These are phyloP conservation scores for Sugiyamaella novakii DNA, from an alignment of 1,139 yeast species.

Conservation along the genomic window DNA sequence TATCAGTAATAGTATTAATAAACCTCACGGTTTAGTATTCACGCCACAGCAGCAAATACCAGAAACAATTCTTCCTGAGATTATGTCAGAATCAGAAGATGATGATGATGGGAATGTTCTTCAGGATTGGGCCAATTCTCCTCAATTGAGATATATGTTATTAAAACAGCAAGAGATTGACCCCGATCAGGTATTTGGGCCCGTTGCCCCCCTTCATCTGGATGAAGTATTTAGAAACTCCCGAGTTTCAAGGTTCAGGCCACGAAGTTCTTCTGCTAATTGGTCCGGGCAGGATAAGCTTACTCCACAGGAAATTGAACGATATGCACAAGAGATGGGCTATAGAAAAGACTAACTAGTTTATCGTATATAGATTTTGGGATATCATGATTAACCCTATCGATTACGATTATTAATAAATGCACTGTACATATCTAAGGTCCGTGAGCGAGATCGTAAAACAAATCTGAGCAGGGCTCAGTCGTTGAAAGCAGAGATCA, in stretches of 20 bases:
- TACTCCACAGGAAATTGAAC: constrained; percentile 51
- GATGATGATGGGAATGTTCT: constrained; percentile 55
- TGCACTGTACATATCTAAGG: constrained; percentile 6
- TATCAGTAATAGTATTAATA: constrained; percentile 11
- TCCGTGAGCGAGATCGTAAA: too few relatives aligned
- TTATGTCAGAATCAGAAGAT: constrained; percentile 59
- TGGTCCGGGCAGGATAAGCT: constrained; percentile 53
- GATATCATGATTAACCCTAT: constrained; percentile 5
- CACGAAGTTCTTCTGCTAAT: constrained; percentile 61
- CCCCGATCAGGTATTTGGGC: constrained; percentile 78
- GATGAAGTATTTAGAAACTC: constrained; percentile 63
- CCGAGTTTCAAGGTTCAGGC: constrained; percentile 51
- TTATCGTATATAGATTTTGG: constrained; percentile 1
- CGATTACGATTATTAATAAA: constrained; percentile 9
- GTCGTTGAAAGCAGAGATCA: too few relatives aligned
- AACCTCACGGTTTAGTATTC: constrained; percentile 20
- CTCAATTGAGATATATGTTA: constrained; percentile 57
- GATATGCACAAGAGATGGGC: constrained; percentile 59
- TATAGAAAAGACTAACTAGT: constrained; percentile 38
- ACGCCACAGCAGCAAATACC: constrained; percentile 17
- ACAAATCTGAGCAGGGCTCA: too few relatives aligned
- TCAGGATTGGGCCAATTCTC: constrained; percentile 74
- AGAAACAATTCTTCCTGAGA: constrained; percentile 47
- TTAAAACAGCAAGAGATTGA: constrained; percentile 62
- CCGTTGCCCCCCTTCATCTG: constrained; percentile 66